These are phyloP conservation scores for Datura wrightii DNA, from an alignment of 257 asterid genomes.

Conservation along the genomic window DNA sequence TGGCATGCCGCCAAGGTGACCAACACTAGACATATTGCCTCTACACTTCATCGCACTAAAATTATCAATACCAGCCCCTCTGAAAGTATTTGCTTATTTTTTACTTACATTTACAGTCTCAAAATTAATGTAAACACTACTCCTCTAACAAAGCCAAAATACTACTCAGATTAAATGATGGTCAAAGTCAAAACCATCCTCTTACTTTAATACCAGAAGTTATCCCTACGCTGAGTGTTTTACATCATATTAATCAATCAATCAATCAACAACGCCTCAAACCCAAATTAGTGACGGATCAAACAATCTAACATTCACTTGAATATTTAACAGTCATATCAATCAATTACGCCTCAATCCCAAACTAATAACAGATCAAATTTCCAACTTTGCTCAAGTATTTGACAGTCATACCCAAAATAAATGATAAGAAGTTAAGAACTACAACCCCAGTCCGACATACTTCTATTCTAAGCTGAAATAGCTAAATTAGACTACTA, in stretches of 20 bases:
- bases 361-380: background rate
- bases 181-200: conserved; percentile 9
- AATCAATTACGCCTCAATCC: background rate
- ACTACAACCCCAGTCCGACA: background rate
- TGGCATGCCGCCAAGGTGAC: background rate
- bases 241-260: background rate
- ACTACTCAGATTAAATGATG: background rate
- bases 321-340: background rate
- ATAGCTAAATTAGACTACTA: background rate
- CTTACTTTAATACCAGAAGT: background rate
- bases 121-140: background rate
- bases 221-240: background rate
- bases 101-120: background rate
- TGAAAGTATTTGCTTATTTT: background rate
- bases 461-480: background rate
- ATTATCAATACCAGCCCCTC: background rate
- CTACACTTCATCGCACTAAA: background rate
- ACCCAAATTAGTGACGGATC: background rate
- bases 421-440: background rate
- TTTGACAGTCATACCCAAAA: background rate
- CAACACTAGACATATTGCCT: background rate
- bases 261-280: conserved; percentile 12
- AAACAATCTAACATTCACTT: background rate
- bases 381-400: background rate
- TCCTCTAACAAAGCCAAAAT: background rate